A percentile compares a stretch with the other conserved stretches of the same genome.
These are phyloP conservation scores for Scedosporium apiospermum DNA, from an alignment of 2,329 filamentous ascomycete species.

Conservation along the genomic window DNA sequence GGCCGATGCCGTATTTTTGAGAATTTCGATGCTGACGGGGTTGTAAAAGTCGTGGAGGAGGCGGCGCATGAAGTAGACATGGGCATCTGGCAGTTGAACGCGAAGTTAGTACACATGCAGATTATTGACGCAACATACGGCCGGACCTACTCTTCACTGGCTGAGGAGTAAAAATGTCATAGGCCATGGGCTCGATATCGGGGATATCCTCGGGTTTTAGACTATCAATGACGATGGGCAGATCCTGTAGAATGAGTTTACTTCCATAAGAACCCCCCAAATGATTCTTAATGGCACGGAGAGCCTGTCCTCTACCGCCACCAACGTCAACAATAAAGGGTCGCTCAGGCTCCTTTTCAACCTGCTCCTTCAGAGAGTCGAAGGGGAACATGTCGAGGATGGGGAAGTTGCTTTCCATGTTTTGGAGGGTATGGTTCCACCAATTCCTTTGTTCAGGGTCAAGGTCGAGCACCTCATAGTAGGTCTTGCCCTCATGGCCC, in stretches of 20 bases:
- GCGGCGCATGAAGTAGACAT: conserved; percentile 22
- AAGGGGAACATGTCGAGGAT: conserved; percentile 22
- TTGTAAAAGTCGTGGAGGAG: conserved; percentile 23
- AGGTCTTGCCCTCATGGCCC: conserved; percentile 21
- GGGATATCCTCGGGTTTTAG: conserved; percentile 15
- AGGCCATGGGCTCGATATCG: conserved; percentile 17
- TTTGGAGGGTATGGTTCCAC: conserved; percentile 19
- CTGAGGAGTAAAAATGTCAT: conserved; percentile 17
- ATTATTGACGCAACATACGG: too few relatives aligned
- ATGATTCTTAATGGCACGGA: conserved; percentile 15
- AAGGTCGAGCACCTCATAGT: conserved; percentile 19
- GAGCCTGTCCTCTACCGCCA: conserved; percentile 18
- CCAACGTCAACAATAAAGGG: conserved; percentile 20
- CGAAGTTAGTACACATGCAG: too few relatives aligned
- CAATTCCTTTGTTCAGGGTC: conserved; percentile 14
- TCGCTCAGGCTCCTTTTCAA: conserved; percentile 17
- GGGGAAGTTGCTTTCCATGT: conserved; percentile 19
- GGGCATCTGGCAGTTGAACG: too few relatives aligned
- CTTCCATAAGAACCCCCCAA: conserved; percentile 15
- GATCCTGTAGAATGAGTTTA: conserved; percentile 22
- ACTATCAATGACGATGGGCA: conserved; percentile 21
- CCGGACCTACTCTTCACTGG: conserved; percentile 18
- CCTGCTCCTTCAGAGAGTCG: conserved; percentile 14
- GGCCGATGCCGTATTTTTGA: conserved; percentile 18
- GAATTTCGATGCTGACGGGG: conserved; percentile 19